Evolutionary conservation across 2,329 filamentous ascomycete genomes (phyloP), one percentile per base, ranked within the genome.

Genomic region (Parastagonospora avenae): DNA sequence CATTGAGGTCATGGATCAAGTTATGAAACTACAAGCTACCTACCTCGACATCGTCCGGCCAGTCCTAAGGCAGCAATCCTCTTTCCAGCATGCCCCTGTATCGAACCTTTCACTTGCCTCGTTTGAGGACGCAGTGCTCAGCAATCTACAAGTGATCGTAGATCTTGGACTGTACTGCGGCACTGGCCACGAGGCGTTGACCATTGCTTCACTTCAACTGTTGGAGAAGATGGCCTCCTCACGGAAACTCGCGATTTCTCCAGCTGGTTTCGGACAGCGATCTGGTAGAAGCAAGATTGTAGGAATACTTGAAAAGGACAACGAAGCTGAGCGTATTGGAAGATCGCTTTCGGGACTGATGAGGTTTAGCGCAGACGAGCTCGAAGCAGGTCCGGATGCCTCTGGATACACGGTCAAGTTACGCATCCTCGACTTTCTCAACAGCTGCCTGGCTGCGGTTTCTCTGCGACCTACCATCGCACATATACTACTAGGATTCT

Each of bases 51-150:
- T 99, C 45, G 89, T 97, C 12, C 85, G 89, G 46, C 91, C 92
- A 2, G 74, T 91, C 9, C 80, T 96, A 60, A 90, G 89, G 68
- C 79, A 82, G 30, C 84, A 91, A 48, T 77, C 83, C 15, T 82
- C 80, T 27, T 78, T 82, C 41, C 82, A 85, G 43, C 80, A 83
- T 27, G 76, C 80, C 8, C 81, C 83, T 4, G 87, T 94, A 16
- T 83, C 88, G 0, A 91, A 90, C 62, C 84, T 88, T 5, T 86
- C 91, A 0, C 89, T 93, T 60, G 82, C 89, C n/a, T 92, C 89
- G 0, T 93, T 99, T 64, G 93, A 97, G 69, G 95, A 99, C 66
- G 92, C 91, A 7, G 80, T 99, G 15, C 80, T 96, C 33, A 91
- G 88, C 50, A 88, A 94, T 63, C 78, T 99, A 27, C 80, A 83